Conservation (phyloP, 2,329 filamentous ascomycete species). For the Xylaria sp. region DNA sequence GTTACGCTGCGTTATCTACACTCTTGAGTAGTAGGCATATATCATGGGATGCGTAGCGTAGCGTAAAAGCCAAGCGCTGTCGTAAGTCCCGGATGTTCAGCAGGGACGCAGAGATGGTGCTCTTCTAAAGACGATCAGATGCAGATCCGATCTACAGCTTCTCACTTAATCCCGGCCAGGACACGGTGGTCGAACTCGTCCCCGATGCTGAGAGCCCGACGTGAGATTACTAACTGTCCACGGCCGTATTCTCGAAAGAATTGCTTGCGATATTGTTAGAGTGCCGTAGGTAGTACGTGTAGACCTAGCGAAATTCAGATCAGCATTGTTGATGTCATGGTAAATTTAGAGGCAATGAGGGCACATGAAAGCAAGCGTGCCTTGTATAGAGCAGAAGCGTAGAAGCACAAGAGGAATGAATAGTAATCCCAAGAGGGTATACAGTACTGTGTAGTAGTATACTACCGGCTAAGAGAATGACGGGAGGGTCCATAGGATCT, state of each 20-base stretch:
- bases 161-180: conserved; percentile 15
- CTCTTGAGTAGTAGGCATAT: neutral
- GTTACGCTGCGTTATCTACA: conserved; percentile 14
- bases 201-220: neutral
- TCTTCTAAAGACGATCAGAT: conserved; percentile 27
- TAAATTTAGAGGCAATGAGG: conserved; percentile 19
- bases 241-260: conserved; percentile 30
- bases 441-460: neutral
- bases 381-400: neutral
- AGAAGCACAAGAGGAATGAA: conserved; percentile 1
- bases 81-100: conserved; percentile 32
- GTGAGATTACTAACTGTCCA: conserved; percentile 23
- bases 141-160: conserved; percentile 34
- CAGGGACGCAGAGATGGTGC: conserved; percentile 16
- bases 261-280: conserved; percentile 24
- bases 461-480: conserved; percentile 8
- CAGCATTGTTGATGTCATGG: conserved; percentile 43
- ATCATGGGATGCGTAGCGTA: neutral
- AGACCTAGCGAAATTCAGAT: conserved; percentile 44
- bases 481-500: conserved; percentile 17
- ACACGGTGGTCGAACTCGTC: conserved; percentile 17
- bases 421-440: conserved; percentile 32
- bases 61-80: conserved; percentile 24
- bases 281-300: conserved; percentile 21
- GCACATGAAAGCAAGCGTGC: neutral